These are phyloP conservation scores for Dactylorhiza incarnata DNA, from an alignment of 106 monocot genomes.

Conservation along the genomic window DNA sequence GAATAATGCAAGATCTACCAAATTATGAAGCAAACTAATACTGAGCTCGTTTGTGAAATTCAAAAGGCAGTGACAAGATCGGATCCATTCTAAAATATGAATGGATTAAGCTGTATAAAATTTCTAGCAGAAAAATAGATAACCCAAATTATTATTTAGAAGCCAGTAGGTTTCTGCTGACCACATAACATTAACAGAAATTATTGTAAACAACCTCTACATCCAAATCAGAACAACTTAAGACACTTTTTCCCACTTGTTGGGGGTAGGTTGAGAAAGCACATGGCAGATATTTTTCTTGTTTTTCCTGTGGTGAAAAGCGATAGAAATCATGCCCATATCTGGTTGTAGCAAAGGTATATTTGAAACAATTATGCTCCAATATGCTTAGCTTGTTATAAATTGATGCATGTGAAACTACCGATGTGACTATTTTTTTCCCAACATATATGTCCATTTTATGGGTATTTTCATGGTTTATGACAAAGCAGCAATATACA, in stretches of 20 bases:
- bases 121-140: not conserved
- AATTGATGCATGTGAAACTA: no score
- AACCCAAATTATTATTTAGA: not conserved
- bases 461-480: no score
- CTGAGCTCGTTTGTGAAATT: not conserved
- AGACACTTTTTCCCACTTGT: not conserved
- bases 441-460: no score
- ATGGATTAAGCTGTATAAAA: not conserved
- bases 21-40: not conserved
- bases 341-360: no score
- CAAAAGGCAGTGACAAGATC: not conserved
- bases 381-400: no score
- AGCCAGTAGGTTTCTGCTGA: no score
- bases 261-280: not conserved
- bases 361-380: no score
- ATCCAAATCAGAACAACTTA: not conserved
- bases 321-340: not conserved
- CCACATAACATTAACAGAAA: no score
- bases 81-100: not conserved
- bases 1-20: constrained; percentile 1
- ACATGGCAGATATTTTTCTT: not conserved
- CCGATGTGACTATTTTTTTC: no score
- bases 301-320: not conserved
- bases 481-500: no score
- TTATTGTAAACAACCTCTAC: no score